Percentiles rank a stretch among this genome's conserved stretches.
These are phyloP conservation scores for Porogramme epimiltina DNA, from an alignment of 1,284 basidiomycete genomes.

Conservation along the genomic window DNA sequence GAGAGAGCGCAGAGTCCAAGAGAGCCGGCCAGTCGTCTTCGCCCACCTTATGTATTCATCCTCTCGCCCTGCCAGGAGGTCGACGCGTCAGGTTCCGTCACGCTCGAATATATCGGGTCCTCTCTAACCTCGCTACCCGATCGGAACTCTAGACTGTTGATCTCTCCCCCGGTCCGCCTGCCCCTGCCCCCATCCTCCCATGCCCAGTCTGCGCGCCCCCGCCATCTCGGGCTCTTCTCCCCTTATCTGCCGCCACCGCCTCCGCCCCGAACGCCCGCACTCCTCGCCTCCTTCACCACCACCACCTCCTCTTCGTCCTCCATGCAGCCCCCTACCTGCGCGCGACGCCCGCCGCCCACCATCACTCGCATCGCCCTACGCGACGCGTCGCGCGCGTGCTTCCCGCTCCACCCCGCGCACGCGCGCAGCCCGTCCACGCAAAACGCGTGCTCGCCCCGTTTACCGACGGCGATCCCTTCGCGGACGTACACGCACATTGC, in stretches of 20 bases:
- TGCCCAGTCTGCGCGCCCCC: constrained; percentile 3
- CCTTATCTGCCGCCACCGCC: constrained; percentile 11
- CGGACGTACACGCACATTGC: not conserved
- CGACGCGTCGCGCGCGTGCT: constrained; percentile 6
- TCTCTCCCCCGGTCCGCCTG: constrained; percentile 2
- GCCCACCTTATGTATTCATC: constrained; percentile 21
- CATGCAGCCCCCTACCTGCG: not conserved
- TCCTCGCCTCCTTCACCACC: not conserved
- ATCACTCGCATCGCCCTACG: constrained; percentile 1
- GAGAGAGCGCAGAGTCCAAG: constrained; percentile 7
- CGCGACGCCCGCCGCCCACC: not conserved
- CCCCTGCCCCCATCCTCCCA: constrained; percentile 3
- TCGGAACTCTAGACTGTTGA: constrained; percentile 19
- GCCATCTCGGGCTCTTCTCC: constrained; percentile 8
- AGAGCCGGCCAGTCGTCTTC: not conserved
- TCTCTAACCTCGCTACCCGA: constrained; percentile 12
- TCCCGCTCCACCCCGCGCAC: constrained; percentile 5
- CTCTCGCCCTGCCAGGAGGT: constrained; percentile 15
- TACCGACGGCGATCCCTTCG: not conserved
- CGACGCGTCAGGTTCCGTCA: constrained; percentile 17
- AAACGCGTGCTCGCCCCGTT: not conserved
- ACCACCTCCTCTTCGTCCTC: not conserved
- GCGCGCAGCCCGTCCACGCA: not conserved
- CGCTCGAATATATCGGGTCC: constrained; percentile 26
- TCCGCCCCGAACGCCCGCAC: not conserved